Conservation (phyloP, 2,329 filamentous ascomycete species). For the Penicillium sp. region DNA sequence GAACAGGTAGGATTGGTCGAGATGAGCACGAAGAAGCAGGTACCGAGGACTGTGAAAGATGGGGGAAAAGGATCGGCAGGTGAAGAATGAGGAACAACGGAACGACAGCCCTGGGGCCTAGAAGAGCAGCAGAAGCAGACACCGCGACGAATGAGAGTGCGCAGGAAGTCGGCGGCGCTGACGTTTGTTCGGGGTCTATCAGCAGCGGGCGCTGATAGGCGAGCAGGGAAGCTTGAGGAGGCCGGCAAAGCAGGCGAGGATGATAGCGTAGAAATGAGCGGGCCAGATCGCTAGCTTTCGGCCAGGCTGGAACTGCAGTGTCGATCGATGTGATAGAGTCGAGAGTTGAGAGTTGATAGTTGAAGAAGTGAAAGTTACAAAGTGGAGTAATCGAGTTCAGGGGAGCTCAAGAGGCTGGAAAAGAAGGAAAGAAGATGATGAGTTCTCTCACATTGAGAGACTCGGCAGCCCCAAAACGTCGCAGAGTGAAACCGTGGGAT, state of each 20-base stretch:
- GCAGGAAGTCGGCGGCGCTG: conserved; percentile 15
- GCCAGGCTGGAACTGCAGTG: conserved; percentile 9
- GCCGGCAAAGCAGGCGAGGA: background rate
- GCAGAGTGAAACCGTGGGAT: conserved; percentile 8
- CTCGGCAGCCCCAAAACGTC: background rate
- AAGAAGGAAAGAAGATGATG: background rate
- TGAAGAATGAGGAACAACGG: conserved; percentile 2
- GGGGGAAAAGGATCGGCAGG: conserved; percentile 5
- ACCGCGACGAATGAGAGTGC: conserved; percentile 17
- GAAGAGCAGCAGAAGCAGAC: conserved; percentile 1
- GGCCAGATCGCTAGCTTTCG: conserved; percentile 18
- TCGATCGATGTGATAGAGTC: conserved; percentile 7
- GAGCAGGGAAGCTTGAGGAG: conserved; percentile 3
- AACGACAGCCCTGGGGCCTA: background rate
- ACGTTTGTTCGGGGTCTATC: conserved; percentile 29
- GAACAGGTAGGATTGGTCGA: background rate
- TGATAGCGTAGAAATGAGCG: conserved; percentile 6
- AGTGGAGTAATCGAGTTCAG: background rate
- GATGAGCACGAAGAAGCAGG: background rate
- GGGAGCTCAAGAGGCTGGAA: background rate
- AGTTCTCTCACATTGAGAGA: background rate
- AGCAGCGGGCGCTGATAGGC: conserved; percentile 17
- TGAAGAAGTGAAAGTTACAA: background rate
- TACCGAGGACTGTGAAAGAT: conserved; percentile 1
- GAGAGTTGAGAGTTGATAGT: too few species aligned